Evolutionary conservation across 306 rosid species (phyloP), one percentile per base, ranked within the genome.

Genomic region (Rosa multiflora): DNA sequence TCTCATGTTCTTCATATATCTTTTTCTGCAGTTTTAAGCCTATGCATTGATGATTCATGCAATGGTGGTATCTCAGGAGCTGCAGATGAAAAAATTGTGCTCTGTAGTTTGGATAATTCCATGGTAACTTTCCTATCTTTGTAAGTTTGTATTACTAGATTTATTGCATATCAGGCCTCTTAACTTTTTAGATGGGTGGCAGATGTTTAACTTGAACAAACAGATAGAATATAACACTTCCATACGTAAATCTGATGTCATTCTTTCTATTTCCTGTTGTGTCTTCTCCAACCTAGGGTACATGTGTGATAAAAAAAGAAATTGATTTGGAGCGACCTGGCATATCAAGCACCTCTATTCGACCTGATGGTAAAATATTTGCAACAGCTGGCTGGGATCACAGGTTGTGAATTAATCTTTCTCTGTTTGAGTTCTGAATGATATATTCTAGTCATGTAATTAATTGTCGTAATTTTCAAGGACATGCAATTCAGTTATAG

Each of bases 321-420:
- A 88, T 90, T 78, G 82, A 48, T 83, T 85, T 92, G 91, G 97
- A 95, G 85, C 88, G 97, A 85, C 93, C 97, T 49, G 98, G 97
- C 66, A 87, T 95, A 73, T 83, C 98, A n/a, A 84, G 93, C 80
- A 85, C 87, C 82, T 90, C 92, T 23, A 93, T 93, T 84, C 89
- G 97, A 63, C 88, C 91, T 3, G 98, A 95, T 76, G 88, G 87
- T 43, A 91, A 89, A 89, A 88, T 85, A 81, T 97, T 86, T 70
- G 97, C 98, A 35, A 91, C 98, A 59, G 95, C 99, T 75, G 99
- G 98, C 77, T 95, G 99, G 99, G 99, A 95, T 81, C 98, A 92
- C 88, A 92, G 98, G 99, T 94, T 76, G 59, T 79, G 75, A 76
- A 78, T 63, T 5, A 56, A 51, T n/a, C 48, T n/a, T n/a, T 26